phyloP scores from a whole-genome alignment of 257 asterid genomes.

The Ballota nigra region DNA sequence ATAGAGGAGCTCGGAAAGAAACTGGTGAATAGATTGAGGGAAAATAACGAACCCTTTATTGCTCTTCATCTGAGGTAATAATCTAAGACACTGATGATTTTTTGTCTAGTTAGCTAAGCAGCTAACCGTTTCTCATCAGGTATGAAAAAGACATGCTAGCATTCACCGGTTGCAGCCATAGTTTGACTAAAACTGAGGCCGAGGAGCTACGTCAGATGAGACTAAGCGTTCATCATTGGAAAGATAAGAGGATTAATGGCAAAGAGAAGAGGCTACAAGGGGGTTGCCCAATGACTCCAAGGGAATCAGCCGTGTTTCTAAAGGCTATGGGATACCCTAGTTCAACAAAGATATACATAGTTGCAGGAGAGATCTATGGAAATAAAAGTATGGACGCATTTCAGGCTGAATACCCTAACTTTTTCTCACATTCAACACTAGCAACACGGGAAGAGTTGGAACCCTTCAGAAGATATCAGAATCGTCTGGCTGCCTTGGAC shows the following conservation, averaged over 20 bases:
- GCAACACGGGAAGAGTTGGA: constrained; percentile 47
- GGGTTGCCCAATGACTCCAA: constrained; percentile 70
- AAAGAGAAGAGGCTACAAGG: constrained; percentile 42
- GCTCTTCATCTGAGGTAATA: constrained; percentile 70
- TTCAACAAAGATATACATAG: constrained; percentile 49
- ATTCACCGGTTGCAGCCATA: constrained; percentile 74
- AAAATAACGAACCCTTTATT: constrained; percentile 38
- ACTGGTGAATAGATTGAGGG: constrained; percentile 41
- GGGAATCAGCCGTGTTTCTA: constrained; percentile 66
- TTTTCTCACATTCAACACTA: constrained; percentile 52
- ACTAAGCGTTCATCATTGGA: constrained; percentile 55
- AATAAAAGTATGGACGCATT: constrained; percentile 50
- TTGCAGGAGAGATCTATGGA: constrained; percentile 65
- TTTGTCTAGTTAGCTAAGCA: not conserved
- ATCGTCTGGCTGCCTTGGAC: constrained; percentile 74
- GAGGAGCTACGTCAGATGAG: constrained; percentile 57
- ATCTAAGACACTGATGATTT: not conserved
- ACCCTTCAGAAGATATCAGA: constrained; percentile 43
- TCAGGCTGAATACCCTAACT: constrained; percentile 45
- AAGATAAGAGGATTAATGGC: constrained; percentile 55
- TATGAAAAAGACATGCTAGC: constrained; percentile 82
- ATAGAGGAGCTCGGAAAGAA: constrained; percentile 58
- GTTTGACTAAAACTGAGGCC: constrained; percentile 40
- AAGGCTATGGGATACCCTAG: constrained; percentile 70
- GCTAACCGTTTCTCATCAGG: constrained; percentile 22